phyloP scores from a whole-genome alignment of 1,139 yeast genomes.

The Nakaseomyces bracarensis region DNA sequence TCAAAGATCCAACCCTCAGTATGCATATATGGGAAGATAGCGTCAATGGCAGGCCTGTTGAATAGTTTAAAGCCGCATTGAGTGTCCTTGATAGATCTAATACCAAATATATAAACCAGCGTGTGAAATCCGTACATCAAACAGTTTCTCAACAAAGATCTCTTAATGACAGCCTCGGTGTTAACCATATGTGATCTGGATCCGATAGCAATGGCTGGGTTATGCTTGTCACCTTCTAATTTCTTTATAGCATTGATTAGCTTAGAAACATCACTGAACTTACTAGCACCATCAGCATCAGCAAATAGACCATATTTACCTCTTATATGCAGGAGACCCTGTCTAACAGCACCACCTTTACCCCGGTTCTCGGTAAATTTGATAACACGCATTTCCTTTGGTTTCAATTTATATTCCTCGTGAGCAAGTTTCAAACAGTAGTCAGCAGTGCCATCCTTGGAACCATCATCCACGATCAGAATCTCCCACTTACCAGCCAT shows the following conservation, averaged over 20 bases:
- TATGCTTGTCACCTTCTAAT: constrained; percentile 18
- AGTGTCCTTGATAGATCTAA: constrained; percentile 77
- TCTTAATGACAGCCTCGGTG: constrained; percentile 90
- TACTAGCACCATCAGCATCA: constrained; percentile 96
- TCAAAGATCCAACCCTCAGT: constrained; percentile 98
- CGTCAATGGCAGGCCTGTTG: constrained; percentile 53
- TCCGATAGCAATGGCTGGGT: constrained; percentile 70
- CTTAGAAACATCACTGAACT: constrained; percentile 58
- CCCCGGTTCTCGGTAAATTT: constrained; percentile 72
- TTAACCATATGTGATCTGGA: constrained; percentile 95
- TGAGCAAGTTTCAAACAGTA: constrained; percentile 63
- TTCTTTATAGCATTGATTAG: constrained; percentile 42
- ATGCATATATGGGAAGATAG: constrained; percentile 84
- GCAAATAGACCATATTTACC: constrained; percentile 80
- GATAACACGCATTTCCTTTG: constrained; percentile 62
- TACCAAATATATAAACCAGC: constrained; percentile 80
- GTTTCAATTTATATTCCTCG: constrained; percentile 39
- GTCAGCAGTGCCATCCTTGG: constrained; percentile 68
- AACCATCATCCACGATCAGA: constrained; percentile 85
- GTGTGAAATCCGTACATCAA: constrained; percentile 90
- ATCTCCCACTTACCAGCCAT: constrained; percentile 52
- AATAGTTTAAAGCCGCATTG: constrained; percentile 97
- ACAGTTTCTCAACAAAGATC: constrained; percentile 80
- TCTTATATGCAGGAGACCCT: constrained; percentile 70
- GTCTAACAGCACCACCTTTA: constrained; percentile 97